Evolutionary conservation across 371 early-diverging fungal genomes (phyloP), one percentile per base, ranked within the genome.

Genomic region (Syncephalastrum racemosum): DNA sequence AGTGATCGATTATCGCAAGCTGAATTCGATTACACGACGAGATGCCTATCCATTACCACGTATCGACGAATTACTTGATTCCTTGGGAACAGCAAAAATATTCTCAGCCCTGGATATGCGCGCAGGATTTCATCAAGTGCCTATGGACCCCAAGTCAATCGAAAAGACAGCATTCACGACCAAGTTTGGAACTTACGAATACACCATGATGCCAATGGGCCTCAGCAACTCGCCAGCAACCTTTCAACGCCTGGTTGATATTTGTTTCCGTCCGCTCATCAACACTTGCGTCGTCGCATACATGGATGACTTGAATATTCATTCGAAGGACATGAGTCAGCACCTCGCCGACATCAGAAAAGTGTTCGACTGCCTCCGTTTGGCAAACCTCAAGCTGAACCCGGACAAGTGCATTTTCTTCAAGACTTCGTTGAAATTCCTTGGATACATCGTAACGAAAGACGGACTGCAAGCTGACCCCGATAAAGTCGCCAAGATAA

Each of bases 131-230:
- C 47, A 56, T 16, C 50, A 62, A 46, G 52, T 62, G 0, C 56
- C 58, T 15, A 53, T 63, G 19, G 64, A 62, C 14, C 27, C 27
- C 27, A 7, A 27, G 2, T 27, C 27, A 1, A 56, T 47, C 1
- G 41, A 68, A 18, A 70, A 76, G 31, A 74, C 80, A 1, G 80
- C 73, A 0, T 82, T 82, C 45, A 53, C 65, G 1, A 67, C 68
- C 14, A 36, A 59, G 0, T 70, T 71, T 55, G 78, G 81, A 0
- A 70, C 68, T 4, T 85, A 50, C 39, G 65, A 84, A 57, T 85
- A 62, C 46, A 46, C 67, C 7, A 77, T 79, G 0, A 60, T 85
- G 51, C 81, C 81, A 0, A 81, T 87, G 47, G 80, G 82, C 6
- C 3, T 82, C 4, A 71, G 67, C 51, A 14, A 27, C 3, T 27